Evolutionary conservation across 805 yeast species (phyloP), one percentile per base, ranked within the genome.

Genomic region (Kodamaea laetipori): DNA sequence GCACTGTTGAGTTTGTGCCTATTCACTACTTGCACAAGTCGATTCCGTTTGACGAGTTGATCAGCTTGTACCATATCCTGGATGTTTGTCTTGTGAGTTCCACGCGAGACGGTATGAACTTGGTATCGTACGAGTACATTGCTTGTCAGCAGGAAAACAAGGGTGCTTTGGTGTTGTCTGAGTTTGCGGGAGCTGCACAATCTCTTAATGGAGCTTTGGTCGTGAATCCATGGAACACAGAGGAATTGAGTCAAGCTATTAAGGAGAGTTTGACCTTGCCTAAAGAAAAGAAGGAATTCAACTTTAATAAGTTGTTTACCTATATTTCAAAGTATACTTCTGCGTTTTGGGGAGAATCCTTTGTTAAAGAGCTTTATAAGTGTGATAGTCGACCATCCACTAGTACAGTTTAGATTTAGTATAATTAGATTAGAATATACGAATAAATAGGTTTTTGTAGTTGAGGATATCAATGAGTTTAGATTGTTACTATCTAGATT

Each of bases 131-230:
- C 63, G 99, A 94, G 67, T 94, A 94, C 65, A 89, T 94, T 56
- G 97, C 98, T 1, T 92, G 98, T 60, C 99, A 94, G 66, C 78
- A 82, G 49, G 82, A 83, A 37, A 81, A 81, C 48, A 82, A 89
- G 50, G 99, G 99, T 6, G 81, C 90, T 3, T 73, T 94, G 53
- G 86, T 94, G 38, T 64, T 94, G 49, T 84, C 95, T 32, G 99
- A 94, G 67, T 94, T 94, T 68, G 94, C 99, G 0, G 99, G 99
- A 38, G 99, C 99, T n/a, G 98, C 99, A 1, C 99, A 94, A 67
- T 86, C 95, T 1, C 72, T 94, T 50, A 92, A 94, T 59, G 99
- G 99, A 17, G 90, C 96, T 1, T 63, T 92, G 10, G 81, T 94
- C 46, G 96, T 94, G 15, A 94, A 94, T 59, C 99, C 99, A 3